Conservation (phyloP, 129 eudicot species). For the Daucus carota region DNA sequence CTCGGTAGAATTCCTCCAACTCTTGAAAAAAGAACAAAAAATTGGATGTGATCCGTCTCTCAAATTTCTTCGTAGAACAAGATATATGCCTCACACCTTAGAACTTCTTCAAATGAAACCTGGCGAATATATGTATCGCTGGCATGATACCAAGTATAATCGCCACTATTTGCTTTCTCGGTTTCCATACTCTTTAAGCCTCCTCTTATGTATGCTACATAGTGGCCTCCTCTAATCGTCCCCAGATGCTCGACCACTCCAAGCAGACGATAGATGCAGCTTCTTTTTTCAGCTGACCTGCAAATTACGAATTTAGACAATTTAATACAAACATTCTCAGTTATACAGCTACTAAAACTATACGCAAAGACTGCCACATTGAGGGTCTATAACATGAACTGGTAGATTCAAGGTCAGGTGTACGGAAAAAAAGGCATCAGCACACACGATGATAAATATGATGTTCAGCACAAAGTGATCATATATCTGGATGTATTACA, state of each 20-base stretch:
- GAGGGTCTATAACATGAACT: background rate
- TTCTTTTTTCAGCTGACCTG: constrained; percentile 44
- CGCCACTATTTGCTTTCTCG: constrained; percentile 17
- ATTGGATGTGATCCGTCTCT: constrained; percentile 10
- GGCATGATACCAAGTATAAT: constrained; percentile 60
- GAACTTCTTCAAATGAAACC: constrained; percentile 66
- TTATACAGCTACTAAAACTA: background rate
- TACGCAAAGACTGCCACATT: background rate
- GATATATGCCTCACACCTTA: constrained; percentile 72
- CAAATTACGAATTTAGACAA: constrained; percentile 8
- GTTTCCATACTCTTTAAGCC: constrained; percentile 20
- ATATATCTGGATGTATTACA: background rate
- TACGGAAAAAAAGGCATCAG: background rate
- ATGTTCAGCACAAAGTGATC: background rate
- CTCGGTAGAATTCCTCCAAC: constrained; percentile 15
- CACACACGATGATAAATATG: background rate
- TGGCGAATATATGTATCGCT: constrained; percentile 68
- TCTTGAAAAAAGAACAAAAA: constrained; percentile 10
- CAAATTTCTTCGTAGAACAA: constrained; percentile 67
- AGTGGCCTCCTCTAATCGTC: constrained; percentile 83
- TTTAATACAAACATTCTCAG: background rate
- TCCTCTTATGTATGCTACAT: constrained; percentile 77
- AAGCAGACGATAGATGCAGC: constrained; percentile 43
- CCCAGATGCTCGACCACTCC: constrained; percentile 97
- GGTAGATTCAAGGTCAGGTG: background rate